These are phyloP conservation scores for Acanthamoeba royreba DNA, from an alignment of 208 protist genomes.

Conservation along the genomic window DNA sequence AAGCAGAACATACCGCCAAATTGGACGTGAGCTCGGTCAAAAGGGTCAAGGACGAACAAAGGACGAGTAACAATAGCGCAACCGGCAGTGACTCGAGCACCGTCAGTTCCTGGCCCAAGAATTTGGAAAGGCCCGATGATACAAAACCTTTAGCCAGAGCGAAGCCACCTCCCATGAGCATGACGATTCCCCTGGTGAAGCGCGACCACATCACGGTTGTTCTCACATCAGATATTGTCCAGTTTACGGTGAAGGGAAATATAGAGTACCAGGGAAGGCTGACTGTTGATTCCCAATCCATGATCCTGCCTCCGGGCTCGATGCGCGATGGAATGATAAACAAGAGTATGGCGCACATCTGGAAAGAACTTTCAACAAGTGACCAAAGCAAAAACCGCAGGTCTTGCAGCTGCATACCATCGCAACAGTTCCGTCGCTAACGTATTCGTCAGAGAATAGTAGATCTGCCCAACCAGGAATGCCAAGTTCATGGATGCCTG, in stretches of 20 bases:
- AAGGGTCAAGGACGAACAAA: neutral
- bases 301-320: neutral
- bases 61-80: neutral
- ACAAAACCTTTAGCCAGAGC: neutral
- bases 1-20: too few species aligned
- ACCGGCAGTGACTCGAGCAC: neutral
- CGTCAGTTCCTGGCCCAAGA: neutral
- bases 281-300: slow-evolving; percentile 25
- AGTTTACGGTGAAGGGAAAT: too few species aligned
- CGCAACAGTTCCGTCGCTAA: too few species aligned
- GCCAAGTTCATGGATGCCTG: neutral
- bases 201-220: too few species aligned
- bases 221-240: too few species aligned
- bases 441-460: too few species aligned
- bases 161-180: neutral
- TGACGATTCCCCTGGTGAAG: neutral
- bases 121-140: neutral
- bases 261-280: neutral
- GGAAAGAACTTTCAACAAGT: neutral
- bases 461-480: neutral
- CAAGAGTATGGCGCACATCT: neutral
- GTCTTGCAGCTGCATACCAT: too few species aligned
- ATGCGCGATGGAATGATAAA: neutral
- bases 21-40: neutral
- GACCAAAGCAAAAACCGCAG: neutral